Base-by-base conservation (phyloP, 805 yeast species). In the Starmerella vitae region DNA sequence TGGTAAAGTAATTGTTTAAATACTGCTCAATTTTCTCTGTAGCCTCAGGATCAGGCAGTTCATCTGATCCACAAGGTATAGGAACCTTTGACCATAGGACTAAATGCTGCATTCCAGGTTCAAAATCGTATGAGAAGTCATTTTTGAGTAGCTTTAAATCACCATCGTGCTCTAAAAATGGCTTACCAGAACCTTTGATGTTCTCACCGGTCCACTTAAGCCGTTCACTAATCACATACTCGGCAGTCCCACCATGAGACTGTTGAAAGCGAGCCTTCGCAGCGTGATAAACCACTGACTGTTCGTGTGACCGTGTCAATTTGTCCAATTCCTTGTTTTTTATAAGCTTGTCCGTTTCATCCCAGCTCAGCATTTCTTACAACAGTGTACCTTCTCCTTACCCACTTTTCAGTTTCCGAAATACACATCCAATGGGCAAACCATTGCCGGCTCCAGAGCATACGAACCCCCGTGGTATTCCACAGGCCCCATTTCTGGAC, bases 401-500 rank as follows among this genome's bases (percentile, higher is more conserved):
- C n/a, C n/a, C n/a, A n/a, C n/a, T n/a, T n/a, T n/a, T n/a, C n/a
- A n/a, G n/a, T n/a, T n/a, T n/a, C n/a, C n/a, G n/a, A n/a, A n/a
- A n/a, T n/a, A n/a, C n/a, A n/a, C n/a, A n/a, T n/a, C 30, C 7
- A 13, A 48, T 48, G 52, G 42, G 38, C 17, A 48, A 47, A 34
- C 39, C 45, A 27, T 41, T 51, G 32, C 53, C 53, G 20, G 21
- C 27, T 28, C 54, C 56, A 13, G 45, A 38, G 28, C 20, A 34
- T 20, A 62, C 75, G 19, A 91, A 91, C 54, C 91, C 96, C 8
- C 71, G 97, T 47, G 98, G 98, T 3, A 91, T 91, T 41, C 98
- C 98, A 5, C 80, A 82, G 55, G 98, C 98, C 1, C 94, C 93
- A 30, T 91, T 91, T 59, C 75, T 91, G 37, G 93, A 80, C 46